Evolutionary conservation across 495 filamentous ascomycete species (phyloP).

Genomic region (Penicillium cataractarum): DNA sequence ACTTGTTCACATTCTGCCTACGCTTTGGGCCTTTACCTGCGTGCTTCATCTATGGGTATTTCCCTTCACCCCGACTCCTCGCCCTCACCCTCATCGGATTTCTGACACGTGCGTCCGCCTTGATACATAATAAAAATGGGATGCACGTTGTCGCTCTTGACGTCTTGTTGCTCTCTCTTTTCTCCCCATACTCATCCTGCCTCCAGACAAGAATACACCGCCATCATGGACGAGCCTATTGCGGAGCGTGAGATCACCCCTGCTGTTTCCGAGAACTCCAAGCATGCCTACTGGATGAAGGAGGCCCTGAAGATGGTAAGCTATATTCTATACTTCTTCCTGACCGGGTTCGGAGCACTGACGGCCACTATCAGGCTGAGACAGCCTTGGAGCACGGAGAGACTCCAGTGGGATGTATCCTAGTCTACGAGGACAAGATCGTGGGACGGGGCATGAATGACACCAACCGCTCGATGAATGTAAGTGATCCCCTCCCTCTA

Average conservation of each 20-base stretch:
- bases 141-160: neutral
- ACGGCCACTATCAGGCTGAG: constrained; percentile 60
- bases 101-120: neutral
- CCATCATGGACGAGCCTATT: constrained; percentile 3
- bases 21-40: neutral
- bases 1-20: neutral
- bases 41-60: neutral
- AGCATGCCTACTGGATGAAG: constrained; percentile 67
- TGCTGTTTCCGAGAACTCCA: constrained; percentile 20
- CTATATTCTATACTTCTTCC: neutral
- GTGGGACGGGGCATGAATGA: constrained; percentile 93
- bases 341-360: constrained; percentile 4
- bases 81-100: neutral
- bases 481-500: constrained; percentile 32
- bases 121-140: neutral
- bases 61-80: neutral
- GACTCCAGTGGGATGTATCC: constrained; percentile 94
- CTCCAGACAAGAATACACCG: neutral
- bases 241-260: constrained; percentile 6
- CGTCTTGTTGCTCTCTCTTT: too few relatives aligned
- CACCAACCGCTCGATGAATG: constrained; percentile 83
- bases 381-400: constrained; percentile 80
- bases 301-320: constrained; percentile 71
- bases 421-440: constrained; percentile 73
- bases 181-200: neutral